phyloP scores from a whole-genome alignment of 1,284 basidiomycete genomes.

The Leccinum variabile region DNA sequence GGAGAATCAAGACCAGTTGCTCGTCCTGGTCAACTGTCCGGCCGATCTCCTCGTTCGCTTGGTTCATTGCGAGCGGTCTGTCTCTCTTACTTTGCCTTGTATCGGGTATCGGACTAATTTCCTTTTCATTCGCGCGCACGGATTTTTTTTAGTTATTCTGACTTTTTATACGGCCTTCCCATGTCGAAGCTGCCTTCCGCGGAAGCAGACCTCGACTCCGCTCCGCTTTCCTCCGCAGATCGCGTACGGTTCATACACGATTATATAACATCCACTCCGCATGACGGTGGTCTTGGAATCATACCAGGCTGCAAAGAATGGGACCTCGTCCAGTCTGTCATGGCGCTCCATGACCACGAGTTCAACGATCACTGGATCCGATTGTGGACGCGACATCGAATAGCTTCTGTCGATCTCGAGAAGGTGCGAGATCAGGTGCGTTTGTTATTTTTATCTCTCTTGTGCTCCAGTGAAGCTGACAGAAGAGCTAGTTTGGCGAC shows the following conservation, averaged over 20 bases:
- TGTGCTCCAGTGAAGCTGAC: constrained; percentile 6
- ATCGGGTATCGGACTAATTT: neutral
- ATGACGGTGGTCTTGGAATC: constrained; percentile 80
- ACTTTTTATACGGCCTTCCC: constrained; percentile 63
- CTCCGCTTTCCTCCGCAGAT: constrained; percentile 64
- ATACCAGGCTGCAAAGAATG: constrained; percentile 69
- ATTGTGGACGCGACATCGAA: constrained; percentile 30
- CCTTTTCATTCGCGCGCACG: neutral
- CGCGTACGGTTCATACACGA: constrained; percentile 78
- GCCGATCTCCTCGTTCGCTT: constrained; percentile 62
- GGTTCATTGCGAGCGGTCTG: constrained; percentile 75
- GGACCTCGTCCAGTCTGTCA: constrained; percentile 77
- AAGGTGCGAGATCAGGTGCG: constrained; percentile 43
- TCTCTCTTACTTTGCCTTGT: constrained; percentile 9
- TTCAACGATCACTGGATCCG: constrained; percentile 61
- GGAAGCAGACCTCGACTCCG: constrained; percentile 41
- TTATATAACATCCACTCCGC: constrained; percentile 67
- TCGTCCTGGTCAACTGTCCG: constrained; percentile 80
- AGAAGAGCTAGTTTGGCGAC: constrained; percentile 72
- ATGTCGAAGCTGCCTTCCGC: constrained; percentile 49
- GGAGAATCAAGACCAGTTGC: constrained; percentile 72
- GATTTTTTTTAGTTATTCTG: constrained; percentile 47
- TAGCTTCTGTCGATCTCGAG: constrained; percentile 37
- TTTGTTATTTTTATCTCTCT: neutral
- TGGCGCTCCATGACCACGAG: constrained; percentile 79